A percentile compares a stretch with the other conserved stretches of the same genome.
phyloP scores from a whole-genome alignment of 257 asterid genomes.

The Euphrasia confusa region DNA sequence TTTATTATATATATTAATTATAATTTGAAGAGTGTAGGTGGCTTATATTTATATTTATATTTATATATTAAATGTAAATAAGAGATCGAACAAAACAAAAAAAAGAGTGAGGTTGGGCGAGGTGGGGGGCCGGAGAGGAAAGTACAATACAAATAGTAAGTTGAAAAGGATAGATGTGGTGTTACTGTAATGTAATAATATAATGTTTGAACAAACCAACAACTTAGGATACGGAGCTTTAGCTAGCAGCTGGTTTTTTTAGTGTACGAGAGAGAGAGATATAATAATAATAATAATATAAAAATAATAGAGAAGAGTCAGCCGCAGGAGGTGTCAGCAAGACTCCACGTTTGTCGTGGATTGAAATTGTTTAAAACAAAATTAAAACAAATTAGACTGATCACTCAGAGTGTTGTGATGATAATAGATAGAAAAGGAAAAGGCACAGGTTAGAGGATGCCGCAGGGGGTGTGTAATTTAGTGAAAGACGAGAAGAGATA shows the following conservation, averaged over 20 bases:
- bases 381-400: no score
- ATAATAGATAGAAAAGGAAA: no score
- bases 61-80: not conserved
- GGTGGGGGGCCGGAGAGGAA: not conserved
- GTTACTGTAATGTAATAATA: constrained; percentile 46
- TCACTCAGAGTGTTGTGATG: not conserved
- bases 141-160: constrained; percentile 36
- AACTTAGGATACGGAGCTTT: constrained; percentile 37
- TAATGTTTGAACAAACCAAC: constrained; percentile 40
- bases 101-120: not conserved
- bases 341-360: constrained; percentile 47
- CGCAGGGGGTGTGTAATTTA: no score
- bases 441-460: no score
- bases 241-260: constrained; percentile 9
- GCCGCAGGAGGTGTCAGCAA: constrained; percentile 26
- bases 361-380: not conserved
- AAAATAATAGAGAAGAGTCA: constrained; percentile 45
- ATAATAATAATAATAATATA: not conserved
- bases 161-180: constrained; percentile 37
- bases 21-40: no score
- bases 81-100: not conserved
- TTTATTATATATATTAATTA: no score
- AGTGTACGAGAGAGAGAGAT: constrained; percentile 26
- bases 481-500: no score
- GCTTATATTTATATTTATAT: not conserved